A percentile compares a stretch with the other conserved stretches of the same genome.
Conservation (phyloP, 768 basidiomycete species). For the Serpula lacrymans region DNA sequence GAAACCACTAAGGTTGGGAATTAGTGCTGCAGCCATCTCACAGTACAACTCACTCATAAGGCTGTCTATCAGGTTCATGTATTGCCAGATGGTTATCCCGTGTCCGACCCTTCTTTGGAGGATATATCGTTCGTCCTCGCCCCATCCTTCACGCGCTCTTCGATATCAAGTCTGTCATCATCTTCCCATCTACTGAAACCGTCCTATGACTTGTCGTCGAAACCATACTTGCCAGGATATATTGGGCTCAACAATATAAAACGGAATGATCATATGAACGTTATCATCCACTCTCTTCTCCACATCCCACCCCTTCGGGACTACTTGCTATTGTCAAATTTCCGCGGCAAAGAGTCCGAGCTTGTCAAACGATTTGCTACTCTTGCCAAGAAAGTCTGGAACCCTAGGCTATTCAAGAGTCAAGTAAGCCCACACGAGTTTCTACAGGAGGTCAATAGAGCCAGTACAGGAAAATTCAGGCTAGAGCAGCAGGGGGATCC, state of each 20-base stretch:
- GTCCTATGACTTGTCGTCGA: slow-evolving; percentile 80
- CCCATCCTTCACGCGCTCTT: slow-evolving; percentile 73
- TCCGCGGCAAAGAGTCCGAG: slow-evolving; percentile 76
- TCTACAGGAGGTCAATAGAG: slow-evolving; percentile 91
- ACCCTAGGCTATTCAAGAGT: slow-evolving; percentile 92
- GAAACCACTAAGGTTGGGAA: slow-evolving; percentile 85
- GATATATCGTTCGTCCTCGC: slow-evolving; percentile 90
- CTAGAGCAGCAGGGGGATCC: slow-evolving; percentile 96
- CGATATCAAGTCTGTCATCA: slow-evolving; percentile 54
- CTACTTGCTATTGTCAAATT: slow-evolving; percentile 75
- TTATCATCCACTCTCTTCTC: slow-evolving; percentile 88
- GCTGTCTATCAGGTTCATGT: slow-evolving; percentile 77
- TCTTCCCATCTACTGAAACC: slow-evolving; percentile 61
- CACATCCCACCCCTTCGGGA: slow-evolving; percentile 90
- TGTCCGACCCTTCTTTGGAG: slow-evolving; percentile 94
- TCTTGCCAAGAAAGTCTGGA: slow-evolving; percentile 94
- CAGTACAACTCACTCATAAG: slow-evolving; percentile 10
- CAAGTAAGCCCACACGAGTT: slow-evolving; percentile 99
- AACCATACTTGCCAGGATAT: slow-evolving; percentile 88
- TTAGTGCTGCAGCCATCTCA: slow-evolving; percentile 13
- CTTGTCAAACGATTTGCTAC: slow-evolving; percentile 83
- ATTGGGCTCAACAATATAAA: slow-evolving; percentile 98
- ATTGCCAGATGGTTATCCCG: slow-evolving; percentile 93
- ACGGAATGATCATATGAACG: slow-evolving; percentile 95
- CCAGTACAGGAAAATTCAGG: slow-evolving; percentile 86